These are phyloP conservation scores for Ceratocystiopsis minuta DNA, from an alignment of 2,329 filamentous ascomycete species.

Conservation along the genomic window DNA sequence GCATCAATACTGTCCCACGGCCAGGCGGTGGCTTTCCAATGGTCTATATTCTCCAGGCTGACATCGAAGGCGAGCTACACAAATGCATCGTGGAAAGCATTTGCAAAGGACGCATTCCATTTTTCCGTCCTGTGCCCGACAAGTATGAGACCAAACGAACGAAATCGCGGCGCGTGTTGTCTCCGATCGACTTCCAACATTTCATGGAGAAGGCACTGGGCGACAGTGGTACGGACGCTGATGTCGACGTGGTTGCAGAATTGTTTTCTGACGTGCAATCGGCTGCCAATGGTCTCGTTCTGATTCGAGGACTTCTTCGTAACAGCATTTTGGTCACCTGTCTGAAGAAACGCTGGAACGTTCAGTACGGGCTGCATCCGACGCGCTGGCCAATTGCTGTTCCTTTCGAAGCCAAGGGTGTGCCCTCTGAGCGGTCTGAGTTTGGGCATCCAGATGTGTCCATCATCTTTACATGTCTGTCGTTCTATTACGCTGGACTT, in stretches of 20 bases:
- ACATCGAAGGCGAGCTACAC: constrained; percentile 27
- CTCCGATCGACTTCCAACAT: neutral
- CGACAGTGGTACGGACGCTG: neutral
- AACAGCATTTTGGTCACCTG: constrained; percentile 40
- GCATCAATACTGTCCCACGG: constrained; percentile 28
- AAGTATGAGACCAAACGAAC: too few species aligned
- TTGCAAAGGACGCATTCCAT: constrained; percentile 14
- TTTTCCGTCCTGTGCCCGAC: constrained; percentile 9
- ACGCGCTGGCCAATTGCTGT: constrained; percentile 42
- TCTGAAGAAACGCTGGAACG: constrained; percentile 47
- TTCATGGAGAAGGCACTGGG: neutral
- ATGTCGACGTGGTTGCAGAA: neutral
- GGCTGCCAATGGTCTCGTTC: constrained; percentile 20
- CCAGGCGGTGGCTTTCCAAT: constrained; percentile 30
- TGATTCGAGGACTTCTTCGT: constrained; percentile 45
- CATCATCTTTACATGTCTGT: constrained; percentile 45
- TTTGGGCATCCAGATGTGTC: constrained; percentile 51
- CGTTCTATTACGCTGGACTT: constrained; percentile 48
- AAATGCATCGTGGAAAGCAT: constrained; percentile 23
- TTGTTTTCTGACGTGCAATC: constrained; percentile 1
- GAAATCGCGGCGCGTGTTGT: neutral
- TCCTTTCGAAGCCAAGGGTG: constrained; percentile 48
- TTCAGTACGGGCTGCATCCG: constrained; percentile 43
- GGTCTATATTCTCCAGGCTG: constrained; percentile 32
- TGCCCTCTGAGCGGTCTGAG: constrained; percentile 42